Conservation (phyloP, 163 green algal genomes). For the Scenedesmus sp. region DNA sequence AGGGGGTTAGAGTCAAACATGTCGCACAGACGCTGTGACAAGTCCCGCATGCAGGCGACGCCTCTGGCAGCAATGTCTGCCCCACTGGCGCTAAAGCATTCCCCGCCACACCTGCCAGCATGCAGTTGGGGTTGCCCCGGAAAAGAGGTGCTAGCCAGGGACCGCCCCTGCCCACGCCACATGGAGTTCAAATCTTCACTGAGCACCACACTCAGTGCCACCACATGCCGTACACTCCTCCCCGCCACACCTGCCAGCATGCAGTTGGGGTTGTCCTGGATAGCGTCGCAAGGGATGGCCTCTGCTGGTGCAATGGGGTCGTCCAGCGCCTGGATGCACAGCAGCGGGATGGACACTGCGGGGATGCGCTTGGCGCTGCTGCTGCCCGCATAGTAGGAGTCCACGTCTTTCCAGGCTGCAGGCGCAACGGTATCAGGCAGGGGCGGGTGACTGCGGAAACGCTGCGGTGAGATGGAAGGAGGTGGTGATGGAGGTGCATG, state of each 20-base stretch:
- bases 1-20: no score
- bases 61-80: no score
- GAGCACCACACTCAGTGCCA: no score
- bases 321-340: conserved; percentile 93
- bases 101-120: conserved; percentile 70
- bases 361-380: conserved; percentile 68
- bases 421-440: background rate
- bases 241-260: conserved; percentile 75
- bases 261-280: conserved; percentile 88
- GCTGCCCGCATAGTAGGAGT: conserved; percentile 91
- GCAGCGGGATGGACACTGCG: conserved; percentile 81
- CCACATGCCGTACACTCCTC: no score
- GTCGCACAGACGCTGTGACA: no score
- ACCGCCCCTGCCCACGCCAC: no score
- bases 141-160: conserved; percentile 58
- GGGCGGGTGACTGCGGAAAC: no score
- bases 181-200: no score
- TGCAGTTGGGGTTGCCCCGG: conserved; percentile 84
- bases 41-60: no score
- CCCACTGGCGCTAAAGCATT: no score
- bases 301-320: conserved; percentile 93
- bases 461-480: no score
- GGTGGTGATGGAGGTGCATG: no score
- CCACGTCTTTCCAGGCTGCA: conserved; percentile 83
- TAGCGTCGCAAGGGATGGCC: conserved; percentile 81